Percentiles rank a stretch among this genome's conserved stretches.
These are phyloP conservation scores for Plasmodium berghei DNA, from an alignment of 169 alveolate species.

Conservation along the genomic window DNA sequence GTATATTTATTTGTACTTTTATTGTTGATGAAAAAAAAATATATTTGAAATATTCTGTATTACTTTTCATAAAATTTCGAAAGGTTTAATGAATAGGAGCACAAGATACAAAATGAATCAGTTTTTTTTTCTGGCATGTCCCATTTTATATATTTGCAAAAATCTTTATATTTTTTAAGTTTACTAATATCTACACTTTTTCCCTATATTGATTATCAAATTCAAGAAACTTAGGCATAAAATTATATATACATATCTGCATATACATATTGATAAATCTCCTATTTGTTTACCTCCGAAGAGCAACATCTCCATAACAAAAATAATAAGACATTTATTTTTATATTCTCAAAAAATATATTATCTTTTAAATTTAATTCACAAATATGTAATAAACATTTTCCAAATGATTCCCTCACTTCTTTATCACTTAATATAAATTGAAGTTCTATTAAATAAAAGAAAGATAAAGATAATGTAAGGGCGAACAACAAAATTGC, in stretches of 20 bases:
- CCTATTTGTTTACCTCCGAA: constrained; percentile 29
- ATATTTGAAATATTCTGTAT: not conserved
- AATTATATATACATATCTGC: not conserved
- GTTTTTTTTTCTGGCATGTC: constrained; percentile 43
- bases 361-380: constrained; percentile 48
- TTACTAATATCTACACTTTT: constrained; percentile 37
- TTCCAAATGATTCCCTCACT: constrained; percentile 48
- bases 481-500: no score
- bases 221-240: not conserved
- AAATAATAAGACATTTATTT: constrained; percentile 32
- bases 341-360: constrained; percentile 21
- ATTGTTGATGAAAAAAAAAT: not conserved
- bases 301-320: constrained; percentile 41
- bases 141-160: constrained; percentile 61
- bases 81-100: constrained; percentile 66
- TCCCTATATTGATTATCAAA: constrained; percentile 22
- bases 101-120: constrained; percentile 34
- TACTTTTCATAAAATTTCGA: constrained; percentile 73
- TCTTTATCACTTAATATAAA: constrained; percentile 62
- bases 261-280: not conserved
- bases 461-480: no score
- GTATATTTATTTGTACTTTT: not conserved
- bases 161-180: constrained; percentile 62
- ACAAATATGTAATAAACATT: constrained; percentile 40
- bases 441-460: constrained; percentile 18